Base-by-base conservation (phyloP, 2,329 filamentous ascomycete species). In the Talaromyces amestolkiae region DNA sequence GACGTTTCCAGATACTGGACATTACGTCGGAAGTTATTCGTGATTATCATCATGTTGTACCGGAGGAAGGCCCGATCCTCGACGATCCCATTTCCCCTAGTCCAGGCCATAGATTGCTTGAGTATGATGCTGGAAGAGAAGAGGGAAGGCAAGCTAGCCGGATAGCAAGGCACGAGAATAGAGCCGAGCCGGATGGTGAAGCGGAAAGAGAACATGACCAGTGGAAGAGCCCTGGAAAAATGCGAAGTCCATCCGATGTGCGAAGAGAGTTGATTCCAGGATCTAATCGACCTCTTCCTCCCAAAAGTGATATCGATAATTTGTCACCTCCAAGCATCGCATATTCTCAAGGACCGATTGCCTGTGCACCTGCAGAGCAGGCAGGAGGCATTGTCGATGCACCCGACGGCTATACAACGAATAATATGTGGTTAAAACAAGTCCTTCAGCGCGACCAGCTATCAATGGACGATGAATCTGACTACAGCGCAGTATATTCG, bases 11-110 rank as follows among this genome's bases (percentile, higher is more conserved):
- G 43, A 61, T 61, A n/a, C 31, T 61, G 31, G 45, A 61, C 24
- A 51, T 61, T 15, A 51, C 59, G 10, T 61, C 59, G 5, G 59
- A 61, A 19, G 59, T 61, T 4, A 61, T 61, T 37, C 59, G 59
- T 47, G 59, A 61, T 15, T 61, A 61, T n/a, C 59, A 61, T 61
- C 45, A 61, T 11, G 19, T 35, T 27, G 43, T 51, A 49, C 45
- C 45, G n/a, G 43, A 47, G 15, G 43, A 27, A 22, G 31, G 27
- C 8, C 45, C 35, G 4, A 19, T 61, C 27, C n/a, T 51, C 11
- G 15, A 47, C 8, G 43, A 61, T 53, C 31, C 27, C 22, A 37
- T 17, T 17, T 39, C 27, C 22, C 17, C 6, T 19, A 19, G 53
- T 56, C 53, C 53, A 17, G 5, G 19, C 3, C 8, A 35, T 24